phyloP scores from a whole-genome alignment of 495 filamentous ascomycete species.

The Niebla homalea region DNA sequence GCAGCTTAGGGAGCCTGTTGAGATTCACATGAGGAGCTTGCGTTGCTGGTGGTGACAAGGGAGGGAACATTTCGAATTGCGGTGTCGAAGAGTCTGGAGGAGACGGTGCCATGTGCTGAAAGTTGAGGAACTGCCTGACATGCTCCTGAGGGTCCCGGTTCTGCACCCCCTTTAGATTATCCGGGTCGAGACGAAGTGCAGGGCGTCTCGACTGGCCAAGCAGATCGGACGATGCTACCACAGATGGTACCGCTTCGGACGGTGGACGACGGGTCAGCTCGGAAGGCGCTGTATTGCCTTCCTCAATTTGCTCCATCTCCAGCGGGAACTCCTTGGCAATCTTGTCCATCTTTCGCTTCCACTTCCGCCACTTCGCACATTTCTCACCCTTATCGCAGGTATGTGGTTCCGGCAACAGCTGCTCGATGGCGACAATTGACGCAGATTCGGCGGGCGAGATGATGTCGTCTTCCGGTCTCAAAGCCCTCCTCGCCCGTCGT shows the following conservation, averaged over 20 bases:
- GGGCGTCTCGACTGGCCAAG: conserved; percentile 53
- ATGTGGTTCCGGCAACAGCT: conserved; percentile 71
- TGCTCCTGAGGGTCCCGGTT: conserved; percentile 78
- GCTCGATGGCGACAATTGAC: conserved; percentile 86
- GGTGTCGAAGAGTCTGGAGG: conserved; percentile 30
- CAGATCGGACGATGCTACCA: conserved; percentile 82
- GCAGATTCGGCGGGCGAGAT: conserved; percentile 68
- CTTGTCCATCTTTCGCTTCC: conserved; percentile 52
- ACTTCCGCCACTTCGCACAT: conserved; percentile 66
- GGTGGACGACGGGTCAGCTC: conserved; percentile 19
- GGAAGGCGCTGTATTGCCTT: conserved; percentile 10
- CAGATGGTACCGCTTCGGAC: conserved; percentile 44
- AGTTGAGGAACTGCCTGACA: conserved; percentile 73
- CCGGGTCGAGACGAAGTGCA: conserved; percentile 55
- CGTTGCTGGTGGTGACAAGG: conserved; percentile 27
- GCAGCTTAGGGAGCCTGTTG: conserved; percentile 42
- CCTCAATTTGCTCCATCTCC: conserved; percentile 26
- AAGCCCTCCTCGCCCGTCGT: conserved; percentile 27
- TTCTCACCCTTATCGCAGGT: conserved; percentile 81
- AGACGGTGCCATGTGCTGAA: conserved; percentile 46
- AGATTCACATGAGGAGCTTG: conserved; percentile 30
- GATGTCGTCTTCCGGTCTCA: conserved; percentile 39
- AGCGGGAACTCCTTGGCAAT: conserved; percentile 60
- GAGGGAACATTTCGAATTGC: conserved; percentile 36
- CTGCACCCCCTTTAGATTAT: conserved; percentile 51